Evolutionary conservation across 2,329 filamentous ascomycete species (phyloP), one percentile per base, ranked within the genome.

Genomic region (Venturia effusa): DNA sequence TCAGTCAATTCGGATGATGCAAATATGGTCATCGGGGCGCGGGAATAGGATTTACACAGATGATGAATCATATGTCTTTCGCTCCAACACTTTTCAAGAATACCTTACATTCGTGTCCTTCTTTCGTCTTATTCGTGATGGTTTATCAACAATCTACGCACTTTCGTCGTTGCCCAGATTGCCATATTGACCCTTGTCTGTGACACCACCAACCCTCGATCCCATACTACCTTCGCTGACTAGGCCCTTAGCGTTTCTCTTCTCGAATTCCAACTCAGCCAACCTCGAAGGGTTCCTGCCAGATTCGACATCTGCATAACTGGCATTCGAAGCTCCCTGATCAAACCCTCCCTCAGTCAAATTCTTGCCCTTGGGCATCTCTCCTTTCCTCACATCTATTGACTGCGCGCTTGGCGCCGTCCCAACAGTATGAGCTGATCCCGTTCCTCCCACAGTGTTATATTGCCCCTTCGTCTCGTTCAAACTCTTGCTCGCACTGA

Each of bases 271-370:
- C 22, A 68, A 63, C 71, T 80, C 71, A 7, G 82, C 83, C 22
- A 73, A 68, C 37, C 83, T 74, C 2, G 78, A 79, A 3, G 84
- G 83, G 48, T 83, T 76, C 66, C 79, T 72, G 2, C 76, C 76
- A 2, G 84, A 84, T 66, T 86, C 80, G 30, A 83, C 79, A 17
- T 74, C 72, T 30, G 70, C 78, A 70, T 79, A 84, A 68, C 79
- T 82, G 40, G 78, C 79, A 65, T 83, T 83, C 27, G 75, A 74
- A 10, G 71, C 72, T 4, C 22, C 27, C 17, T 19, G 37, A 54
- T 75, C 71, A 34, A 71, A 69, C 0, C 74, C 78, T 30, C 78
- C 79, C 66, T 83, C 81, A 0, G 69, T 77, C 62, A 84, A 67
- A 68, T 83, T 81, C 64, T 72, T 74, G 17, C 83, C 82, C 67